phyloP scores from a whole-genome alignment of 2,329 filamentous ascomycete genomes.

The Akanthomyces uredinophilus region DNA sequence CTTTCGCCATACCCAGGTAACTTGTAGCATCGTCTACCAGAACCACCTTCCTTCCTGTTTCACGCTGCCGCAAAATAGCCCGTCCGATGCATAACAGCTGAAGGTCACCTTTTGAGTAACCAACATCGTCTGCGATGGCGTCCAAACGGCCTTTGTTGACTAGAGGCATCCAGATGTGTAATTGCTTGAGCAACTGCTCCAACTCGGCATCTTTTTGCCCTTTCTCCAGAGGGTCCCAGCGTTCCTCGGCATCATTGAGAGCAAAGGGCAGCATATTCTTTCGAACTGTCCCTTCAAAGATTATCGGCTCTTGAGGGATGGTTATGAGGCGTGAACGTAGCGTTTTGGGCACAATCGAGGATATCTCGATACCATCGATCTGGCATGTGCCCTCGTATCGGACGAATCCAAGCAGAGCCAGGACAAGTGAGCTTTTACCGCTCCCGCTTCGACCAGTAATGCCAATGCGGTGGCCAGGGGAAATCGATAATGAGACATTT shows the following conservation, averaged over 20 bases:
- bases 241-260: background rate
- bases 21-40: background rate
- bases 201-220: background rate
- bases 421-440: background rate
- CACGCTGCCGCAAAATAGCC: constrained; percentile 17
- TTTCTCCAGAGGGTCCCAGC: background rate
- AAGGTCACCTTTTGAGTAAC: constrained; percentile 25
- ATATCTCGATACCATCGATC: constrained; percentile 39
- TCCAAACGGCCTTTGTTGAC: constrained; percentile 23
- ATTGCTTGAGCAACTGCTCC: background rate
- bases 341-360: constrained; percentile 31
- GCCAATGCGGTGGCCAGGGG: background rate
- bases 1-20: background rate
- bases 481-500: background rate
- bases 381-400: constrained; percentile 22
- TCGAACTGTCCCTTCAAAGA: constrained; percentile 37
- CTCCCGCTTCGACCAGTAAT: background rate
- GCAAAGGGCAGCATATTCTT: constrained; percentile 37
- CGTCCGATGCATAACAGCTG: background rate
- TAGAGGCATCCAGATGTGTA: background rate
- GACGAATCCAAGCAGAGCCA: background rate
- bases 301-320: constrained; percentile 41
- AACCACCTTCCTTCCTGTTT: background rate
- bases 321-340: constrained; percentile 38
- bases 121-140: constrained; percentile 23